phyloP scores from a whole-genome alignment of 805 yeast species.

The Candida pini region DNA sequence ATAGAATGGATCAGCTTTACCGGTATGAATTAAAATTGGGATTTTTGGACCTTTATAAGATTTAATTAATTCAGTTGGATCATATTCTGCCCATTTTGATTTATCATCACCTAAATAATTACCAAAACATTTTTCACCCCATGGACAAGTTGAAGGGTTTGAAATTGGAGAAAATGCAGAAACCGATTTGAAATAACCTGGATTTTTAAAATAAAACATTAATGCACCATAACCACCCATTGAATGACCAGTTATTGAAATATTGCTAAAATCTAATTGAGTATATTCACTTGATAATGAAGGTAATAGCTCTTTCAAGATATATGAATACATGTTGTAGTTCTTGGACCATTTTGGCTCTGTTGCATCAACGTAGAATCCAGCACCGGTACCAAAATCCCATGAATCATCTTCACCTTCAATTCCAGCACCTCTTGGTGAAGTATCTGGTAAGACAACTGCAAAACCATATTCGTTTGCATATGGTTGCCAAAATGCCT shows the following conservation, averaged over 20 bases:
- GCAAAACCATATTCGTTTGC: conserved; percentile 83
- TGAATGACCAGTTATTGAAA: conserved; percentile 90
- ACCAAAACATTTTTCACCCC: conserved; percentile 85
- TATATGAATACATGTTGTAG: conserved; percentile 84
- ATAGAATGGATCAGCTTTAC: conserved; percentile 73
- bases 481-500: conserved; percentile 79
- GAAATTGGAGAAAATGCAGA: conserved; percentile 89
- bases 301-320: conserved; percentile 65
- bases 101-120: conserved; percentile 68
- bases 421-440: conserved; percentile 80
- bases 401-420: conserved; percentile 66
- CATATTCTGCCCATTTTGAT: conserved; percentile 66
- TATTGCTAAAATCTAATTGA: conserved; percentile 55
- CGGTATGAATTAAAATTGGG: conserved; percentile 77
- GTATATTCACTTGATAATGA: conserved; percentile 37
- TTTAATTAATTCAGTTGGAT: conserved; percentile 74
- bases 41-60: conserved; percentile 45
- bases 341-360: conserved; percentile 62
- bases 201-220: conserved; percentile 57
- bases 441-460: conserved; percentile 90
- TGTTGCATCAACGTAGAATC: conserved; percentile 86
- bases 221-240: conserved; percentile 98
- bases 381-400: conserved; percentile 95
- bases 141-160: conserved; percentile 70
- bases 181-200: conserved; percentile 69